Conservation (phyloP, 2,329 filamentous ascomycete genomes). For the Colletotrichum sp. region DNA sequence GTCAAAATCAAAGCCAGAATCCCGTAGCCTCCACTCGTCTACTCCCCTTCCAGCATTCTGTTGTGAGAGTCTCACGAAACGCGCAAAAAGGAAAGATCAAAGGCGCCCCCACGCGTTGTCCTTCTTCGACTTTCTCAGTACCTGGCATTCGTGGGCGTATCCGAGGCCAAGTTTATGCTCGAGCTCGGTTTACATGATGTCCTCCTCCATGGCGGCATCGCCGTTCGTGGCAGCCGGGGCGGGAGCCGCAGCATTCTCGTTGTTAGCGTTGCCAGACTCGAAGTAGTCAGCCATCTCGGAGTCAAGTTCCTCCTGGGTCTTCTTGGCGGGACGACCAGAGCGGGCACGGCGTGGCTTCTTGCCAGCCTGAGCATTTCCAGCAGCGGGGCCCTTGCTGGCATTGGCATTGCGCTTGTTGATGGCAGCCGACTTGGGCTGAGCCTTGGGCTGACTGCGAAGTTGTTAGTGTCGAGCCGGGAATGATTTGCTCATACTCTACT, state of each 20-base stretch:
- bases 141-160: neutral
- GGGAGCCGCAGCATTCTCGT: constrained; percentile 49
- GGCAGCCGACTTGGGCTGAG: constrained; percentile 83
- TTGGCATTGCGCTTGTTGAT: constrained; percentile 67
- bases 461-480: constrained; percentile 23
- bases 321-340: constrained; percentile 73
- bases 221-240: constrained; percentile 49
- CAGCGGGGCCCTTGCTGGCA: constrained; percentile 43
- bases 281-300: constrained; percentile 99
- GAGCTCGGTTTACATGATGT: constrained; percentile 54
- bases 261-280: constrained; percentile 49
- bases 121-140: neutral
- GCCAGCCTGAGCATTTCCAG: constrained; percentile 49
- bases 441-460: constrained; percentile 61
- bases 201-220: constrained; percentile 71
- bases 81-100: constrained; percentile 9
- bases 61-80: neutral
- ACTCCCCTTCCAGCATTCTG: constrained; percentile 15
- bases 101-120: neutral
- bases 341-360: constrained; percentile 61
- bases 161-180: neutral
- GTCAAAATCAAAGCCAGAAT: constrained; percentile 15
- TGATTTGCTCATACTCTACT: constrained; percentile 38
- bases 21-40: constrained; percentile 1
- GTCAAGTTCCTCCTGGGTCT: constrained; percentile 95